Conservation (phyloP, 148 eudicot species). For the Oxyria digyna region DNA sequence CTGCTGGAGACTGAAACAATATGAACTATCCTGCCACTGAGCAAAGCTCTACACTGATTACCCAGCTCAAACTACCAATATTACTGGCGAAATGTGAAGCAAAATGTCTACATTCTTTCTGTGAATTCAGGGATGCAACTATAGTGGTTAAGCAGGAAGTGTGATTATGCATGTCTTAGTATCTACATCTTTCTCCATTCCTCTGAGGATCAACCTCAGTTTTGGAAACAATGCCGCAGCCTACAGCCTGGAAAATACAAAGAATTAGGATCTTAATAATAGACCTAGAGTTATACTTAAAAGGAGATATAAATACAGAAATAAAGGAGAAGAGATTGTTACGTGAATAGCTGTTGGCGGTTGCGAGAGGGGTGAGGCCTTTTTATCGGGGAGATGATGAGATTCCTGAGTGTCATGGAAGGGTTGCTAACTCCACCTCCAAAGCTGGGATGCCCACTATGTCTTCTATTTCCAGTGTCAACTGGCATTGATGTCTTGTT, state of each 20-base stretch:
- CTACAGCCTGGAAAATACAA: conserved; percentile 9
- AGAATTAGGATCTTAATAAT: background rate
- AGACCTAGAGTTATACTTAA: background rate
- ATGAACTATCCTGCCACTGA: background rate
- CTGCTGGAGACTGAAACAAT: background rate
- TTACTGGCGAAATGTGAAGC: background rate
- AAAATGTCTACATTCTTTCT: background rate
- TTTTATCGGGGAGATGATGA: conserved; percentile 78
- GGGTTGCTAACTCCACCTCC: conserved; percentile 58
- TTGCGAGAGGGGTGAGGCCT: conserved; percentile 75
- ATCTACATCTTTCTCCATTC: background rate
- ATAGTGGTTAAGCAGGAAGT: background rate
- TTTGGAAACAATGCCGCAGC: background rate
- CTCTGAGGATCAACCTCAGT: background rate
- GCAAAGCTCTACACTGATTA: background rate
- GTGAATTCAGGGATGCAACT: background rate
- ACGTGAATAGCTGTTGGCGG: conserved; percentile 73
- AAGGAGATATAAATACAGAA: background rate
- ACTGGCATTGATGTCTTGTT: conserved; percentile 36
- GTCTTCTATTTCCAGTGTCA: conserved; percentile 49
- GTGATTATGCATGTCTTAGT: background rate
- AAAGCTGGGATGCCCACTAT: conserved; percentile 33
- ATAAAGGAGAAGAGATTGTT: conserved; percentile 9
- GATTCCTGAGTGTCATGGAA: conserved; percentile 64
- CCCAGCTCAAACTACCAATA: background rate